Conservation (phyloP, 139 green algal species). For the Gonium pectorale region DNA sequence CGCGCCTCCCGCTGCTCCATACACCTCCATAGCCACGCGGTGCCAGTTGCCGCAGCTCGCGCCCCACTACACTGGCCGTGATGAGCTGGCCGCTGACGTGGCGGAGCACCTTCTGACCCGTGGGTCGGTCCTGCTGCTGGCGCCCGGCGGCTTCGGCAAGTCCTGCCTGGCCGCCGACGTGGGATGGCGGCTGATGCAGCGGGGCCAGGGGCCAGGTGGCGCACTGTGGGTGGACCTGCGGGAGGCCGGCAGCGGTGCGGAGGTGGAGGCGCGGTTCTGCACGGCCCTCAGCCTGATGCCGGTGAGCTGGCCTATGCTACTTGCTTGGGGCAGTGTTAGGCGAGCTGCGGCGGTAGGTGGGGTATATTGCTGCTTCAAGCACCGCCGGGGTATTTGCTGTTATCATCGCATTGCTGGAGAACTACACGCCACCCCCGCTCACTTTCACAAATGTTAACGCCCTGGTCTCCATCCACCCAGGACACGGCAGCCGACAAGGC, state of each 20-base stretch:
- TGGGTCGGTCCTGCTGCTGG: constrained; percentile 32
- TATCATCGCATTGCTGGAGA: too few species aligned
- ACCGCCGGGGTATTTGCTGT: too few species aligned
- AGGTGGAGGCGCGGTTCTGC: constrained; percentile 35
- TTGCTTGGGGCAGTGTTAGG: too few species aligned
- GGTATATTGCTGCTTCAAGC: too few species aligned
- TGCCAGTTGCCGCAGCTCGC: constrained; percentile 9
- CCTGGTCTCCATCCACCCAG: too few species aligned
- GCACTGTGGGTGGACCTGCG: constrained; percentile 40
- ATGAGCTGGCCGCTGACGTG: background rate
- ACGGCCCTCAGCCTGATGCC: background rate
- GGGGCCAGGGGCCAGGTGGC: background rate
- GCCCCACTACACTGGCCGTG: background rate
- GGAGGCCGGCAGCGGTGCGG: background rate
- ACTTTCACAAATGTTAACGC: too few species aligned
- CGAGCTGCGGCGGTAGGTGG: too few species aligned
- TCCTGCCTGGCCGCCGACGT: constrained; percentile 41
- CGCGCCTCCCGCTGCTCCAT: too few species aligned
- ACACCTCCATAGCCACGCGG: too few species aligned
- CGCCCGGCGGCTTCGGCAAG: constrained; percentile 41
- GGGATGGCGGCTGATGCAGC: constrained; percentile 5
- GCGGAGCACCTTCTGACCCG: background rate
- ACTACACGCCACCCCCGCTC: too few species aligned
- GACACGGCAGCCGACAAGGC: too few species aligned
- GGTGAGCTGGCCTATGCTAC: background rate